Percentiles rank a stretch among this genome's conserved stretches.
Conservation (phyloP, 1,139 yeast genomes). For the Kodamaea sp. region DNA sequence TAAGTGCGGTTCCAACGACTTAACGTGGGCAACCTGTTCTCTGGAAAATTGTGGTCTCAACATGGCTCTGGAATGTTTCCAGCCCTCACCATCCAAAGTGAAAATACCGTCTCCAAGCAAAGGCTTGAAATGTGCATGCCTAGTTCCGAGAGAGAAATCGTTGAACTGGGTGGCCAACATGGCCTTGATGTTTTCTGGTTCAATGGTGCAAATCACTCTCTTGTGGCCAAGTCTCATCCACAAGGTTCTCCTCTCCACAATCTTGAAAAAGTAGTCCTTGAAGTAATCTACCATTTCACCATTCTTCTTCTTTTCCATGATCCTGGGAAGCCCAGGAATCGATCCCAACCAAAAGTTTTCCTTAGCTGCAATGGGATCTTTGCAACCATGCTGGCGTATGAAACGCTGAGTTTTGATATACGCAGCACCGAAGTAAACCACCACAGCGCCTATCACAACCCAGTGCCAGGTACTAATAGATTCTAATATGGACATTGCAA, state of each 20-base stretch:
- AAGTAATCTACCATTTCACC: slow-evolving; percentile 12
- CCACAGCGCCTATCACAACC: too few species aligned
- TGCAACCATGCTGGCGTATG: too few species aligned
- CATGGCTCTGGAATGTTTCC: slow-evolving; percentile 27
- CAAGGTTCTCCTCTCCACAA: slow-evolving; percentile 4
- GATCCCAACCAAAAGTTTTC: too few species aligned
- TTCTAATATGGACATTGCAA: too few species aligned
- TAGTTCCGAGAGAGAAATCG: slow-evolving; percentile 24
- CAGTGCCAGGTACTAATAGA: too few species aligned
- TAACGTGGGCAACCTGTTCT: slow-evolving; percentile 25
- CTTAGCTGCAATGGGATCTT: too few species aligned
- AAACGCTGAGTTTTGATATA: too few species aligned
- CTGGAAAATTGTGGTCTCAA: slow-evolving; percentile 27
- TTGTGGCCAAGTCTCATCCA: slow-evolving; percentile 11
- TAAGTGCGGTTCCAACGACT: slow-evolving; percentile 23
- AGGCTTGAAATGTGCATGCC: slow-evolving; percentile 20
- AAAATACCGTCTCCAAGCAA: slow-evolving; percentile 26
- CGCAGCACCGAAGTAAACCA: too few species aligned
- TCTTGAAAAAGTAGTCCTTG: slow-evolving; percentile 4
- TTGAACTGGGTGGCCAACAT: slow-evolving; percentile 24
- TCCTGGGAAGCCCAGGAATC: too few species aligned
- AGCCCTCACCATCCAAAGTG: slow-evolving; percentile 25
- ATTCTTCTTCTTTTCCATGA: too few species aligned
- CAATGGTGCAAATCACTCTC: slow-evolving; percentile 13
- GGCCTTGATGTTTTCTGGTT: slow-evolving; percentile 23